phyloP scores from a whole-genome alignment of 2,329 filamentous ascomycete species.

The Penicillium sumatraense region DNA sequence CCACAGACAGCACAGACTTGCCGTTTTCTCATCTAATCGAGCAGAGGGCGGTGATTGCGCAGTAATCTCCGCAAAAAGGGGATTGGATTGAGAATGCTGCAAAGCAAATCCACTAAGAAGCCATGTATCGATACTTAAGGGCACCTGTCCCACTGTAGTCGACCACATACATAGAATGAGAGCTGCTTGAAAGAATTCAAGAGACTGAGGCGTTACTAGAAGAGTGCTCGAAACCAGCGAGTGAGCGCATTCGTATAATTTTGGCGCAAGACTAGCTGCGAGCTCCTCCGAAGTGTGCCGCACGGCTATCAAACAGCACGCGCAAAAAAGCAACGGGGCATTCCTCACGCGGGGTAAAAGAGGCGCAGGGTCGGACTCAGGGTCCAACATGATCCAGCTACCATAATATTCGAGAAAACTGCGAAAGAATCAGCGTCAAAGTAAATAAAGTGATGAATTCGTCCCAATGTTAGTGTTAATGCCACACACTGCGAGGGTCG shows the following conservation, averaged over 20 bases:
- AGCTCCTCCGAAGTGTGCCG: conserved; percentile 46
- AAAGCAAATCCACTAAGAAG: conserved; percentile 50
- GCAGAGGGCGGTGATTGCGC: conserved; percentile 9
- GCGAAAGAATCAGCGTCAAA: background rate
- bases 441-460: too few species aligned
- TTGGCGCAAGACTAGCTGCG: conserved; percentile 42
- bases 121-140: conserved; percentile 53
- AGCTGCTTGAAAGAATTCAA: conserved; percentile 51
- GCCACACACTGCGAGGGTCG: background rate
- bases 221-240: conserved; percentile 32
- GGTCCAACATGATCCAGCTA: conserved; percentile 47
- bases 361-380: conserved; percentile 26
- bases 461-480: too few species aligned
- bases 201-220: conserved; percentile 43
- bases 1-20: conserved; percentile 46
- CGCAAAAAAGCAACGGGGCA: conserved; percentile 46
- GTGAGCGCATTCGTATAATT: conserved; percentile 42
- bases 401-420: conserved; percentile 49
- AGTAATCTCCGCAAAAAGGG: conserved; percentile 34
- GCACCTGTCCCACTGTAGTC: conserved; percentile 51
- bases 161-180: conserved; percentile 53
- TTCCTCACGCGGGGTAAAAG: conserved; percentile 39
- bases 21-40: conserved; percentile 21
- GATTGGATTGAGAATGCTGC: conserved; percentile 46
- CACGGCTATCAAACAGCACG: conserved; percentile 48